These are phyloP conservation scores for Oemleria cerasiformis DNA, from an alignment of 306 rosid genomes.

Conservation along the genomic window DNA sequence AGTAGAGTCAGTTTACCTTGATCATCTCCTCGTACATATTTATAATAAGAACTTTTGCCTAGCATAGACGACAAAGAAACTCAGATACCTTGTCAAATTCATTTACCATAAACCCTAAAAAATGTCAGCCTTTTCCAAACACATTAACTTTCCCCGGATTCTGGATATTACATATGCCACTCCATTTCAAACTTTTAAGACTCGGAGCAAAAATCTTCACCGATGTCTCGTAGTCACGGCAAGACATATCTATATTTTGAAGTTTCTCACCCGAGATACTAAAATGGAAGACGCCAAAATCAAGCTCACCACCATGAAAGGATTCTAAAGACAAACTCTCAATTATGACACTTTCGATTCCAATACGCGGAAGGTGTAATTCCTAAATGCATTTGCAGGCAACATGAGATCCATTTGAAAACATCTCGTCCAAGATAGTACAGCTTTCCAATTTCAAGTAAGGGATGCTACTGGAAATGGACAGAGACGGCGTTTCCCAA, in stretches of 20 bases:
- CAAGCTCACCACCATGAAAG: neutral
- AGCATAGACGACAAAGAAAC: neutral
- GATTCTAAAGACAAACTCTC: neutral
- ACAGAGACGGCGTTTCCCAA: neutral
- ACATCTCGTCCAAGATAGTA: neutral
- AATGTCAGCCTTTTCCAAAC: neutral
- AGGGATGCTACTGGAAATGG: neutral
- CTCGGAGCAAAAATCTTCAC: neutral
- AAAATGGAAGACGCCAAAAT: neutral
- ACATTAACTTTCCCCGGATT: neutral
- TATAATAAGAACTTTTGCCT: neutral
- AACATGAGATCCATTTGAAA: neutral
- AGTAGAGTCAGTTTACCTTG: neutral
- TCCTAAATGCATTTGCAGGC: neutral
- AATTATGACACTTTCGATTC: neutral
- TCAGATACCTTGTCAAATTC: neutral
- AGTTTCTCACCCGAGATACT: neutral
- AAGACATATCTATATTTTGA: neutral
- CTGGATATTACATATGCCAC: neutral
- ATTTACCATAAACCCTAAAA: neutral
- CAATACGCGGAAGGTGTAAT: neutral
- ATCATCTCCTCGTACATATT: neutral
- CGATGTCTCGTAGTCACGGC: too few species aligned
- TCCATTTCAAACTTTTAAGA: neutral
- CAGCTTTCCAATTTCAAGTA: neutral